Evolutionary conservation across 441 rosid species (phyloP).

Genomic region (Pelargonium cotyledonis): DNA sequence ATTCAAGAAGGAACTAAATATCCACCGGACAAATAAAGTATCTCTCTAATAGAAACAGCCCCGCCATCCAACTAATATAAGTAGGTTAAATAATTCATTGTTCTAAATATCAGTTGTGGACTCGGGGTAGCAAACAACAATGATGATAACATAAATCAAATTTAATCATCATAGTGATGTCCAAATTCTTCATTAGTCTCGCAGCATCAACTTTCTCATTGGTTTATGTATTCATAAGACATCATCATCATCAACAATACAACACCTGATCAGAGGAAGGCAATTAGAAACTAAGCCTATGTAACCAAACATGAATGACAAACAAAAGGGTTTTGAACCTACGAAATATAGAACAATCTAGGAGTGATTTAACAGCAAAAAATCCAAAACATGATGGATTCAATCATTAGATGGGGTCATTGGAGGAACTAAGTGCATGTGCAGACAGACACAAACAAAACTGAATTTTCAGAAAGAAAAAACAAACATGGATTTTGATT

Average conservation of each 20-base stretch:
- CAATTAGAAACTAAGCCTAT: not conserved
- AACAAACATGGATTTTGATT: not conserved
- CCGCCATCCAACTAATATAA: not conserved
- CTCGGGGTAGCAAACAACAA: slow-evolving; percentile 3
- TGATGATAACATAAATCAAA: not conserved
- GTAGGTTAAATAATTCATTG: not conserved
- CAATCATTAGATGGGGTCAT: not conserved
- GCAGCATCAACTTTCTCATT: not conserved
- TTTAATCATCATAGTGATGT: not conserved
- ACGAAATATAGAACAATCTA: not conserved
- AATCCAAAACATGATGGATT: not conserved
- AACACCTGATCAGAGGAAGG: not conserved
- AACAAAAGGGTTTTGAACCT: not conserved
- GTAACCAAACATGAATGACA: not conserved
- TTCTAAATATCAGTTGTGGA: not conserved
- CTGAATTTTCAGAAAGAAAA: not conserved
- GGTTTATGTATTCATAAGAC: not conserved
- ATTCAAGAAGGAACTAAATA: no score
- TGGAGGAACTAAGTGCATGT: not conserved
- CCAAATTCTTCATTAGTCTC: not conserved
- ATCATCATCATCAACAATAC: not conserved
- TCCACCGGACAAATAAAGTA: not conserved
- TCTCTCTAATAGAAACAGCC: not conserved
- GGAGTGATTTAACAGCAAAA: not conserved
- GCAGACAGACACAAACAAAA: not conserved